Conservation (phyloP, 179 eudicot genomes). For the Beta corolliflora region DNA sequence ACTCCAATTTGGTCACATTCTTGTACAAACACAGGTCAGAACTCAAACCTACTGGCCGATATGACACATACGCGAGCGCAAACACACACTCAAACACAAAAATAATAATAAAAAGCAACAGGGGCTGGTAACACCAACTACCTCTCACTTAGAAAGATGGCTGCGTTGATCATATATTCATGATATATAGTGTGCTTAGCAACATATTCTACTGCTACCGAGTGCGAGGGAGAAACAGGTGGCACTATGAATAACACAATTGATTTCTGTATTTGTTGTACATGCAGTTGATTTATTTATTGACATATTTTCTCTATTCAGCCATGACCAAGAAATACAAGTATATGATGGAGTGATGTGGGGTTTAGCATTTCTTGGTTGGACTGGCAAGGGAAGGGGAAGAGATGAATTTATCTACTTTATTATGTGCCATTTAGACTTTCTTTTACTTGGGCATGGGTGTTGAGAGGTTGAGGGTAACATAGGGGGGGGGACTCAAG, state of each 20-base stretch:
- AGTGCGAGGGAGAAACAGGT: neutral
- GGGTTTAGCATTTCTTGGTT: neutral
- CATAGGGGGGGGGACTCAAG: neutral
- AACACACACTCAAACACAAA: neutral
- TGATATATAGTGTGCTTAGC: no score
- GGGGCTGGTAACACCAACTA: no score
- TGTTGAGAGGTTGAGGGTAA: neutral
- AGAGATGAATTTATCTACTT: no score
- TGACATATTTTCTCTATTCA: neutral
- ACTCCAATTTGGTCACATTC: slow-evolving; percentile 82
- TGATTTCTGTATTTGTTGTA: neutral
- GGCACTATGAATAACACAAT: neutral
- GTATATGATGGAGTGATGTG: neutral
- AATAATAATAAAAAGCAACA: no score
- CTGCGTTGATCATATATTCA: no score
- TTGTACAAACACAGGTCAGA: slow-evolving; percentile 66
- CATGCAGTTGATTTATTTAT: no score
- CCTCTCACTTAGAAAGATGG: no score
- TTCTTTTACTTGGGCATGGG: no score
- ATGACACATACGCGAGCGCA: neutral
- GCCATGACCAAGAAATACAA: neutral
- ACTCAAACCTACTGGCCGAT: neutral
- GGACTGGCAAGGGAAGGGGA: no score
- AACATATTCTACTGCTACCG: no score
- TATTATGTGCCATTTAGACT: no score